Evolutionary conservation across 805 yeast species (phyloP).

Genomic region (Lipomyces oligophaga): DNA sequence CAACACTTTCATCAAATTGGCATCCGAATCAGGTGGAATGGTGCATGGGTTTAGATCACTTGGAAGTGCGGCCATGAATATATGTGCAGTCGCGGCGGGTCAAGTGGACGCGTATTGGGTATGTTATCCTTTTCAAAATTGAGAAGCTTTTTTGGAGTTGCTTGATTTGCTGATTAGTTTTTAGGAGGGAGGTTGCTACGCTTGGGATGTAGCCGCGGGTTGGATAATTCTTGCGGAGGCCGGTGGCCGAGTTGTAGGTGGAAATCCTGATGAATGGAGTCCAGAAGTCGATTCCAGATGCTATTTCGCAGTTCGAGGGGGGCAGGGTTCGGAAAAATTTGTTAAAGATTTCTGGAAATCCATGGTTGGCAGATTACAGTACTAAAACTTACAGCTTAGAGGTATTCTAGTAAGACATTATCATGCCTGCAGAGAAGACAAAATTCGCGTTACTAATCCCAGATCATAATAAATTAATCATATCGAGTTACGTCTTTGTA

Average conservation of each 20-base stretch:
- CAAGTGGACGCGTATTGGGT: constrained; percentile 58
- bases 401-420: not conserved
- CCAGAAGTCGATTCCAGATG: constrained; percentile 50
- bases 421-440: not conserved
- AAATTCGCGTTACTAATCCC: not conserved
- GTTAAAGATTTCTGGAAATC: constrained; percentile 51
- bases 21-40: constrained; percentile 51
- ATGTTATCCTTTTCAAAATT: constrained; percentile 2
- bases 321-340: constrained; percentile 46
- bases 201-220: constrained; percentile 70
- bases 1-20: constrained; percentile 46
- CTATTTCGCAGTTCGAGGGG: constrained; percentile 58
- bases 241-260: constrained; percentile 57
- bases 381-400: constrained; percentile 31
- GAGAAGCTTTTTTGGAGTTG: not conserved
- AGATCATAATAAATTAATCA: constrained; percentile 1
- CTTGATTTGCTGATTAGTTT: constrained; percentile 37
- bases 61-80: constrained; percentile 64
- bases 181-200: constrained; percentile 69
- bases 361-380: constrained; percentile 46
- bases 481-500: constrained; percentile 27
- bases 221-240: constrained; percentile 59
- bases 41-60: constrained; percentile 59
- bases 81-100: constrained; percentile 57
- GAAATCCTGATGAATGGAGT: constrained; percentile 48